Base-by-base conservation (phyloP, 225 moss, liverwort and hornwort species). In the Physcomitrium patens region DNA sequence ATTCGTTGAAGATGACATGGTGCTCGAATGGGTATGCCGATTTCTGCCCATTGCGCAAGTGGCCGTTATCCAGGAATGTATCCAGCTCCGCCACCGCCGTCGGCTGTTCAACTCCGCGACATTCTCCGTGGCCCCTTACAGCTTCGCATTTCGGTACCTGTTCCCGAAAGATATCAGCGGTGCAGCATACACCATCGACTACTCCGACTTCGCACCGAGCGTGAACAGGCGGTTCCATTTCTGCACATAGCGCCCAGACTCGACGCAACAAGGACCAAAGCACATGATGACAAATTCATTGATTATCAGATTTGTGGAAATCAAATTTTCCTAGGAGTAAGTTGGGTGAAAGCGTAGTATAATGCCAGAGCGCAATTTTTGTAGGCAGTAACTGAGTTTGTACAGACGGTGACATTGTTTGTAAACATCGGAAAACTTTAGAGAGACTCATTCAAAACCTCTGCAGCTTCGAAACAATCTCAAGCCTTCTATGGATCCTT, bases 21-120 rank as follows among this genome's bases (percentile, higher is more conserved):
- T 93, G 6, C 74, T 96, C 1, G 92, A 92, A 43, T 93, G 91
- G 92, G 81, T 93, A 47, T 90, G 92, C 67, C 84, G 89, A 10
- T 86, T 90, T 49, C 86, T 96, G 2, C 92, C 93, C 0, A 20
- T 83, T 9, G 61, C 75, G 28, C 96, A 96, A 68, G 92, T 86
- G 43, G 77, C 83, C 1, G 73, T 91, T 18, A 74, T 96, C 31
- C 77, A 76, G 46, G 90, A 93, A 72, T 92, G 90, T 62, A 71
- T 90, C 63, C 93, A 92, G 71, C 88, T 90, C 19, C 86, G 90
- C 12, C 80, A 87, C 10, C 80, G 78, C 0, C 85, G 86, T 46
- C 68, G 83, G 18, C 54, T 90, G 10, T 83, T 86, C 18, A 82
- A 80, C 20, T 52, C 85, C 0, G 65, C 82, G 1, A 92, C 85